Conservation (phyloP, 495 filamentous ascomycete genomes). For the Aspergillus avenaceus region DNA sequence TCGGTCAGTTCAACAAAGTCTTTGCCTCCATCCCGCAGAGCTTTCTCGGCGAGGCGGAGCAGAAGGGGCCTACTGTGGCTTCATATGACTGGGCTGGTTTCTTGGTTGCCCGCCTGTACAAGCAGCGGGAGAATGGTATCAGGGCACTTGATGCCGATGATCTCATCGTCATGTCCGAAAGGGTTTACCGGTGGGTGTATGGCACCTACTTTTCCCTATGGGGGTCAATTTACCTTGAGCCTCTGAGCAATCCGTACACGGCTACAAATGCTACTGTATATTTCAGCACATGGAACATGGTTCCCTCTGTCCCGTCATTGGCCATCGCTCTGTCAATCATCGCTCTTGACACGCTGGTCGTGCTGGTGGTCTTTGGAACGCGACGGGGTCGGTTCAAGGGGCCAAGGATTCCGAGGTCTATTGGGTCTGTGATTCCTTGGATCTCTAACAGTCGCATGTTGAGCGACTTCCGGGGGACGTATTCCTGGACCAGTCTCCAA, state of each 20-base stretch:
- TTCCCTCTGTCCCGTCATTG: conserved; percentile 30
- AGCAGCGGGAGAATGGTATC: conserved; percentile 23
- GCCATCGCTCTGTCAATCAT: conserved; percentile 32
- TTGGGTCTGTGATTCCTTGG: conserved; percentile 38
- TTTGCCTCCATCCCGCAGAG: conserved; percentile 38
- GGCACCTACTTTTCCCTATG: conserved; percentile 40
- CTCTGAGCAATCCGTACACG: conserved; percentile 12
- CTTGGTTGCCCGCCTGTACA: conserved; percentile 35
- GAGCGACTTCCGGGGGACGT: conserved; percentile 30
- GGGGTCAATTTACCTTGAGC: conserved; percentile 33
- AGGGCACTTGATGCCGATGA: conserved; percentile 20
- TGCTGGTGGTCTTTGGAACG: conserved; percentile 36
- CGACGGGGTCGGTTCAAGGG: conserved; percentile 35
- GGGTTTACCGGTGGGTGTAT: conserved; percentile 41
- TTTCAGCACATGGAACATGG: conserved; percentile 33
- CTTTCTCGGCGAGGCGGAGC: conserved; percentile 26
- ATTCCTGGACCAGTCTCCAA: conserved; percentile 28
- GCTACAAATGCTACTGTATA: conserved; percentile 30
- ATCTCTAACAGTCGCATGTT: conserved; percentile 39
- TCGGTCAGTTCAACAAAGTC: conserved; percentile 40
- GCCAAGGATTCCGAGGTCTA: conserved; percentile 37
- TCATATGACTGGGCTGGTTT: conserved; percentile 43
- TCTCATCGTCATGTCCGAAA: conserved; percentile 26
- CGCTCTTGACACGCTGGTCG: conserved; percentile 32
- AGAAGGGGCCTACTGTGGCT: conserved; percentile 25